Evolutionary conservation across 495 filamentous ascomycete genomes (phyloP).

Genomic region (Cudoniella acicularis): DNA sequence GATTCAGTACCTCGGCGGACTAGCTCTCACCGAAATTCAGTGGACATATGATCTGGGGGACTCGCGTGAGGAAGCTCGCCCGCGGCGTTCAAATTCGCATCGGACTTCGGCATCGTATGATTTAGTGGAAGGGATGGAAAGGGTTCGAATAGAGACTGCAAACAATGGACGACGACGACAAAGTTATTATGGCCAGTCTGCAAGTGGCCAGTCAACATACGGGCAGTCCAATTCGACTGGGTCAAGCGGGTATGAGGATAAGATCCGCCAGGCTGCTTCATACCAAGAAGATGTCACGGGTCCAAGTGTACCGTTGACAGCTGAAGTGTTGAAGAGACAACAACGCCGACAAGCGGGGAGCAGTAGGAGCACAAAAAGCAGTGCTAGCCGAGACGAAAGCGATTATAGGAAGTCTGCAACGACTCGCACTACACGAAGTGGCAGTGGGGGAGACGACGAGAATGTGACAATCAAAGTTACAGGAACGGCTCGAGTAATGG

Average conservation of each 20-base stretch:
- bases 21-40: constrained; percentile 20
- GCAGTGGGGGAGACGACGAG: constrained; percentile 38
- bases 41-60: constrained; percentile 15
- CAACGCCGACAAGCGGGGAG: constrained; percentile 35
- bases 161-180: constrained; percentile 18
- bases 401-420: constrained; percentile 52
- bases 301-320: constrained; percentile 42
- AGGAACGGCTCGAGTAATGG: constrained; percentile 22
- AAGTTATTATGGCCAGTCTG: constrained; percentile 22
- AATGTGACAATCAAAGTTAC: constrained; percentile 50
- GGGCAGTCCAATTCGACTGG: constrained; percentile 21
- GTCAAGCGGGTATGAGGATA: constrained; percentile 40
- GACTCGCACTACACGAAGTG: constrained; percentile 48
- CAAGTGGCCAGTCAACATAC: constrained; percentile 11
- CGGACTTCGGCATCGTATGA: constrained; percentile 23
- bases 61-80: background rate
- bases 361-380: constrained; percentile 50
- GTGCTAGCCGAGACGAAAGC: constrained; percentile 51
- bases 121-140: constrained; percentile 7
- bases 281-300: constrained; percentile 50
- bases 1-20: constrained; percentile 19
- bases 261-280: constrained; percentile 38
- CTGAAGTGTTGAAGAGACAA: constrained; percentile 42
- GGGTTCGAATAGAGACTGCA: constrained; percentile 22
- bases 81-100: constrained; percentile 17